These are phyloP conservation scores for Obelidium mucronatum DNA, from an alignment of 192 early-diverging fungal genomes.

Conservation along the genomic window DNA sequence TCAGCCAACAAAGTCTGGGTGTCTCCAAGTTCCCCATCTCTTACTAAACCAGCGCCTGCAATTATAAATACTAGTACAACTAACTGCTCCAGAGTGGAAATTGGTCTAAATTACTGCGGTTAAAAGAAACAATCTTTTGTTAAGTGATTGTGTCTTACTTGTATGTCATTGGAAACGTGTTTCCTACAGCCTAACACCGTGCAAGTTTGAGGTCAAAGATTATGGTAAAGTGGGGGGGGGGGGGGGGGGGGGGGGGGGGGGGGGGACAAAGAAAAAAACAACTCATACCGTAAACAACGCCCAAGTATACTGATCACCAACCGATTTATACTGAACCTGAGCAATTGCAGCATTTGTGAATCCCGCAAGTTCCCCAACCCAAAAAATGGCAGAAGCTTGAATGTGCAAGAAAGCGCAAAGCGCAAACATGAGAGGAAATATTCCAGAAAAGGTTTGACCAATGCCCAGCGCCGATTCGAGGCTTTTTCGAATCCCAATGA, in stretches of 20 bases:
- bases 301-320: constrained; percentile 51
- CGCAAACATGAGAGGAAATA: constrained; percentile 40
- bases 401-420: constrained; percentile 51
- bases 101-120: constrained; percentile 33
- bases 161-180: constrained; percentile 44
- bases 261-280: constrained; percentile 19
- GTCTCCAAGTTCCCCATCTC: no score
- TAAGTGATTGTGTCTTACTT: constrained; percentile 21
- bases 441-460: constrained; percentile 44
- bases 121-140: background rate
- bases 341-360: constrained; percentile 29
- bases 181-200: constrained; percentile 41
- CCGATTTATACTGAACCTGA: constrained; percentile 12
- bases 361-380: constrained; percentile 28
- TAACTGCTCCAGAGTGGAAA: constrained; percentile 40
- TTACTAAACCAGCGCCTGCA: constrained; percentile 39
- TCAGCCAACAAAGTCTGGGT: background rate
- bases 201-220: background rate
- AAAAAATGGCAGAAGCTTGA: constrained; percentile 45
- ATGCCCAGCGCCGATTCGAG: constrained; percentile 37
- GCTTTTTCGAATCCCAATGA: background rate
- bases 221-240: no score
- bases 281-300: constrained; percentile 23
- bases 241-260: background rate
- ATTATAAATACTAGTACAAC: constrained; percentile 41